A percentile compares a stretch with the other conserved stretches of the same genome.
Evolutionary conservation across 2,329 filamentous ascomycete species (phyloP).

Genomic region (Epichloe uncinata): DNA sequence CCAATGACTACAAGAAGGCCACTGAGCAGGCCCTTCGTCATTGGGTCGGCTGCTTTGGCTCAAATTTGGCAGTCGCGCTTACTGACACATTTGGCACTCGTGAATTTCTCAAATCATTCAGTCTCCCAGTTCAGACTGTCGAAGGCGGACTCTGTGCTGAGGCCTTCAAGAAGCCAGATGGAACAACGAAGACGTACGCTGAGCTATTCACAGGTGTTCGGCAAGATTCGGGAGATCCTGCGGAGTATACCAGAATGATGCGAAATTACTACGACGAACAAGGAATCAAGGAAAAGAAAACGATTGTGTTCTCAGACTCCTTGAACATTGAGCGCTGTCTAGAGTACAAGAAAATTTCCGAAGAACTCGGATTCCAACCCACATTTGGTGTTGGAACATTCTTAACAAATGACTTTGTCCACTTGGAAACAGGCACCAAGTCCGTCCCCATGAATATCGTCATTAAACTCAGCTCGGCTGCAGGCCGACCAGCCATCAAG

Average conservation of each 20-base stretch:
- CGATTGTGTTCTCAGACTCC: constrained; percentile 90
- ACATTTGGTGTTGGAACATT: constrained; percentile 93
- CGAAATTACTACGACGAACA: constrained; percentile 66
- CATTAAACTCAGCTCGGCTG: constrained; percentile 85
- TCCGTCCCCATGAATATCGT: constrained; percentile 92
- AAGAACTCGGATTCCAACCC: constrained; percentile 67
- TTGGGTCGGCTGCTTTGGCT: constrained; percentile 86
- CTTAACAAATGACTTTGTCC: constrained; percentile 86
- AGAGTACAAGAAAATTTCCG: constrained; percentile 75
- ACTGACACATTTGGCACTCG: constrained; percentile 95
- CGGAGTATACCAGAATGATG: constrained; percentile 66
- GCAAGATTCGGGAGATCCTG: constrained; percentile 82
- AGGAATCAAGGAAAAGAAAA: constrained; percentile 68
- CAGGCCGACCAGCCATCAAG: constrained; percentile 74
- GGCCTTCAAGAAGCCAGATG: constrained; percentile 25
- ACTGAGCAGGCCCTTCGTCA: constrained; percentile 75
- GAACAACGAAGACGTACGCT: constrained; percentile 53
- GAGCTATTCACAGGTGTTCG: constrained; percentile 72
- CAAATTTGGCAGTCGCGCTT: constrained; percentile 71
- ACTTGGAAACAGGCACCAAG: constrained; percentile 60
- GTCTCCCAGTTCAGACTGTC: constrained; percentile 41
- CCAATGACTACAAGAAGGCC: constrained; percentile 68
- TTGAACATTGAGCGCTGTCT: constrained; percentile 83
- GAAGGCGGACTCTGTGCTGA: constrained; percentile 28
- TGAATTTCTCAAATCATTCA: constrained; percentile 76